These are phyloP conservation scores for Pneumocystis canis DNA, from an alignment of 1,139 yeast genomes.

Conservation along the genomic window DNA sequence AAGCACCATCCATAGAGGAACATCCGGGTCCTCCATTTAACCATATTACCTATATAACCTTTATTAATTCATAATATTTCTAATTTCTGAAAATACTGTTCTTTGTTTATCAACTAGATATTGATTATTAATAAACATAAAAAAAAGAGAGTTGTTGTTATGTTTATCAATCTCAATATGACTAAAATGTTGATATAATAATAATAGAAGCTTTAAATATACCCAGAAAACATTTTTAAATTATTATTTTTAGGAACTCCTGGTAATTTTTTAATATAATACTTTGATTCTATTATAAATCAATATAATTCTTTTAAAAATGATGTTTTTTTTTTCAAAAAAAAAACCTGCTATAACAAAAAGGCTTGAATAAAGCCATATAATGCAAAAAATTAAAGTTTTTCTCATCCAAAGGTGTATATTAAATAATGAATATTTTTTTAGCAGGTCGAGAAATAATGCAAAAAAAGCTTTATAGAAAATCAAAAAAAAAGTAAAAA, in stretches of 20 bases:
- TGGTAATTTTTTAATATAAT: slow-evolving; percentile 26
- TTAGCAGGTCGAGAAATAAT: background rate
- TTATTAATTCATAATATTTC: slow-evolving; percentile 11
- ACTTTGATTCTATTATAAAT: slow-evolving; percentile 22
- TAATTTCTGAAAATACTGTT: slow-evolving; percentile 16
- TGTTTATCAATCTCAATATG: slow-evolving; percentile 45
- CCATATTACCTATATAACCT: slow-evolving; percentile 38
- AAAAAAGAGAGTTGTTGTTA: slow-evolving; percentile 52
- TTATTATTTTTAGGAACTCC: slow-evolving; percentile 20
- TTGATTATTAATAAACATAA: slow-evolving; percentile 42
- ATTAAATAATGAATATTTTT: background rate
- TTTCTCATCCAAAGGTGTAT: background rate
- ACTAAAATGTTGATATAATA: slow-evolving; percentile 21
- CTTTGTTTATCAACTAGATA: slow-evolving; percentile 21
- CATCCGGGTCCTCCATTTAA: slow-evolving; percentile 86
- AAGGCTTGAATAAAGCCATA: background rate
- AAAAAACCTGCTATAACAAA: background rate
- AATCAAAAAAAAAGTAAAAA: background rate
- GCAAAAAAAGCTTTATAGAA: background rate
- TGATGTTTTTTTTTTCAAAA: background rate
- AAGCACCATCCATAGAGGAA: slow-evolving; percentile 93
- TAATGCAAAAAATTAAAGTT: background rate
- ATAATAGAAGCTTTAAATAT: background rate
- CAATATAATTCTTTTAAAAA: background rate
- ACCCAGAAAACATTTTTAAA: slow-evolving; percentile 31